These are phyloP conservation scores for Massarina eburnea DNA, from an alignment of 2,329 filamentous ascomycete genomes.

Conservation along the genomic window DNA sequence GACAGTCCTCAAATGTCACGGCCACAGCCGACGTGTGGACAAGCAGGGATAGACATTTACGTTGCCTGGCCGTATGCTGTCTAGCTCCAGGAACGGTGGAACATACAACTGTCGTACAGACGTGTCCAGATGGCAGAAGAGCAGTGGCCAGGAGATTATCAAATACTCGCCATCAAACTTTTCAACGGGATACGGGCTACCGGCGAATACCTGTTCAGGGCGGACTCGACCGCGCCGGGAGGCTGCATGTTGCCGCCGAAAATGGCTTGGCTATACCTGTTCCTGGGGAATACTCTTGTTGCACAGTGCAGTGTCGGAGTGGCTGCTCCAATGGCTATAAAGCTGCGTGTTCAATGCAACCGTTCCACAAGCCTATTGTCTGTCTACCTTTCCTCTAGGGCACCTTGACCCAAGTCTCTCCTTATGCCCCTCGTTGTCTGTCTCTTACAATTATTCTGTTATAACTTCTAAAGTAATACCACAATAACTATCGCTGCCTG, in stretches of 20 bases:
- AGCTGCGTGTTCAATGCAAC: constrained; percentile 19
- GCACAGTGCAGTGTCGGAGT: constrained; percentile 11
- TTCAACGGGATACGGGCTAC: too few species aligned
- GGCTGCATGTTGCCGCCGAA: neutral
- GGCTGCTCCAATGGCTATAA: constrained; percentile 3
- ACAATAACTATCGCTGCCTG: neutral
- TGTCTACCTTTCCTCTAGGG: constrained; percentile 3
- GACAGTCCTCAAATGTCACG: neutral
- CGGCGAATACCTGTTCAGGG: neutral
- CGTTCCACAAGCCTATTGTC: constrained; percentile 18
- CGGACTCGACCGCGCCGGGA: constrained; percentile 5
- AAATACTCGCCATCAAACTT: too few species aligned
- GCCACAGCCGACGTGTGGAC: neutral
- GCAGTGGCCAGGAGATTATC: neutral
- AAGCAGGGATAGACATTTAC: constrained; percentile 7
- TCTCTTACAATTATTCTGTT: neutral
- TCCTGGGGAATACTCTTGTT: constrained; percentile 13
- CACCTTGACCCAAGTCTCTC: constrained; percentile 4
- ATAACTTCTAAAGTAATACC: neutral
- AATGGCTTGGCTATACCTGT: neutral
- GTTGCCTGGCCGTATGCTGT: constrained; percentile 1
- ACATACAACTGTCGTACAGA: constrained; percentile 4
- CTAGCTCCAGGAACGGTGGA: constrained; percentile 5
- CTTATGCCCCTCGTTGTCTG: neutral
- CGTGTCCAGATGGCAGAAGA: neutral